These are phyloP conservation scores for Cercospora janseana DNA, from an alignment of 2,329 filamentous ascomycete genomes.

Conservation along the genomic window DNA sequence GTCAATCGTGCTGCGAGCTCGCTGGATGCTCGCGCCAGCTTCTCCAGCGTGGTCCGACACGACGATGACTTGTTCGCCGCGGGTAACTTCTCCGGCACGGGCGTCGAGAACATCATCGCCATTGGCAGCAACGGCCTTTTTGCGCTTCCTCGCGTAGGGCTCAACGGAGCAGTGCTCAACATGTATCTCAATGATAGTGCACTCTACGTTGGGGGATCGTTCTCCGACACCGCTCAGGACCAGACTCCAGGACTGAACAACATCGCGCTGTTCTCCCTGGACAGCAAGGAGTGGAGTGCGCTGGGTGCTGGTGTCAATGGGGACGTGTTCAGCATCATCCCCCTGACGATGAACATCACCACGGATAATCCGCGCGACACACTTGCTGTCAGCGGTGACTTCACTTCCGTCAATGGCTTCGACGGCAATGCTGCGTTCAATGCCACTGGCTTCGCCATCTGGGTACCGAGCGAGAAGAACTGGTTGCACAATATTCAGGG, in stretches of 20 bases:
- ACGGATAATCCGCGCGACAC: slow-evolving; percentile 66
- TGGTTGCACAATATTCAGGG: slow-evolving; percentile 79
- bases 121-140: slow-evolving; percentile 61
- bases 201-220: slow-evolving; percentile 81
- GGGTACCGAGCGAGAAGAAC: slow-evolving; percentile 80
- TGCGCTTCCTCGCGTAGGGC: slow-evolving; percentile 65
- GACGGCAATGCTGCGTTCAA: slow-evolving; percentile 59
- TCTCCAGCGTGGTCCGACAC: slow-evolving; percentile 61
- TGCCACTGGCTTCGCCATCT: slow-evolving; percentile 78
- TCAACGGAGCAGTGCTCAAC: slow-evolving; percentile 74
- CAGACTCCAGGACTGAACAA: slow-evolving; percentile 66
- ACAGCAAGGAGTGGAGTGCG: slow-evolving; percentile 68
- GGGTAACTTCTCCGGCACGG: slow-evolving; percentile 74
- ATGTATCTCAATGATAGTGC: slow-evolving; percentile 65
- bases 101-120: slow-evolving; percentile 72
- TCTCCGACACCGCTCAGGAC: slow-evolving; percentile 68
- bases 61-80: slow-evolving; percentile 70
- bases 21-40: slow-evolving; percentile 64
- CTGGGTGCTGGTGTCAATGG: slow-evolving; percentile 87
- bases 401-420: slow-evolving; percentile 69
- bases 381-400: slow-evolving; percentile 77
- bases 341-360: slow-evolving; percentile 76
- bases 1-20: slow-evolving; percentile 73
- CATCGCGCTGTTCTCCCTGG: slow-evolving; percentile 71
- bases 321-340: slow-evolving; percentile 69